Conservation (phyloP, 345 rosid genomes). For the Gossypium sturtianum region DNA sequence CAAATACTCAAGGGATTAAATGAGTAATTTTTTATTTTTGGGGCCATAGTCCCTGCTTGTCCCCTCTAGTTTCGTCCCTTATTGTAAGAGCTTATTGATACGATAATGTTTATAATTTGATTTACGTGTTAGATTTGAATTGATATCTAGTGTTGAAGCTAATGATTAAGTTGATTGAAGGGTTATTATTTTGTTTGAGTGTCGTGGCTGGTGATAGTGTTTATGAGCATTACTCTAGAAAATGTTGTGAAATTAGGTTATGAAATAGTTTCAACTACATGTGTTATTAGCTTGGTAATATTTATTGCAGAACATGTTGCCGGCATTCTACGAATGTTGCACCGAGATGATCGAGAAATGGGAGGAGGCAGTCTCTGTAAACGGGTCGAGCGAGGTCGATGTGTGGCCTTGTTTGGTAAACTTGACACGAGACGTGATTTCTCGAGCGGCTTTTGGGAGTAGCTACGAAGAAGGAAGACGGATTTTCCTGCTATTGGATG, state of each 20-base stretch:
- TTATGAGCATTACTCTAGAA: neutral
- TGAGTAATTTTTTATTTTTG: no score
- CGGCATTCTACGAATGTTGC: constrained; percentile 28
- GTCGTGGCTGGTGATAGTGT: neutral
- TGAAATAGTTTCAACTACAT: neutral
- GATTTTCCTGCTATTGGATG: constrained; percentile 32
- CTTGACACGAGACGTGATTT: constrained; percentile 39
- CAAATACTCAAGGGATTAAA: no score
- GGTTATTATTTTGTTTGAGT: neutral
- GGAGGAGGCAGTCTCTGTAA: constrained; percentile 12
- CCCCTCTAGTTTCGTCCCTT: no score
- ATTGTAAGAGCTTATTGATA: no score
- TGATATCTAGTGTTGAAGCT: no score
- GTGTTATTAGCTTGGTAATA: neutral
- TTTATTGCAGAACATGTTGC: constrained; percentile 21
- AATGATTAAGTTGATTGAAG: neutral
- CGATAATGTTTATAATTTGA: no score
- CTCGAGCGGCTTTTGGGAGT: constrained; percentile 47
- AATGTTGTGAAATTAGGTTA: neutral
- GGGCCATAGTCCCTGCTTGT: no score
- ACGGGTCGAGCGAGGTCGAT: constrained; percentile 26
- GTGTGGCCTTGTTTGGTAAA: constrained; percentile 34
- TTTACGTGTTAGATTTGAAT: no score
- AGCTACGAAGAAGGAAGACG: constrained; percentile 38
- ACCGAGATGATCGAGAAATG: constrained; percentile 26